Conservation (phyloP, 2,329 filamentous ascomycete genomes). For the Fusarium setosum region DNA sequence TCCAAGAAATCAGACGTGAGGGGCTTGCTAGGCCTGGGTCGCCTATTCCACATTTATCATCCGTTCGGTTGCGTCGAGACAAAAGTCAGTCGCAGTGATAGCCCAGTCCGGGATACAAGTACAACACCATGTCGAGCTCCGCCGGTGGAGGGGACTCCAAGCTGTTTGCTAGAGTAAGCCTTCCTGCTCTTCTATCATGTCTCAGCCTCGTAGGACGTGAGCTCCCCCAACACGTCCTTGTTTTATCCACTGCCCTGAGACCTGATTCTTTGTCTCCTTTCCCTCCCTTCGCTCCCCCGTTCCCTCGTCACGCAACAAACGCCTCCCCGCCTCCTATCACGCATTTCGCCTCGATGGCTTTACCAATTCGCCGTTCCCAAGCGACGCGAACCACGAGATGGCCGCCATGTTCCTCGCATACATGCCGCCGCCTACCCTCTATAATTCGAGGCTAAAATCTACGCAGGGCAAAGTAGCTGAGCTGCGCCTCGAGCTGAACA, state of each 20-base stretch:
- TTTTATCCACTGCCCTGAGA: conserved; percentile 9
- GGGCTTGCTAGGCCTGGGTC: conserved; percentile 35
- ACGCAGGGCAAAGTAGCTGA: conserved; percentile 98
- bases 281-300: not conserved
- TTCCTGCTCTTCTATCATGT: conserved; percentile 27
- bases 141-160: conserved; percentile 91
- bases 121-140: conserved; percentile 63
- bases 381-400: conserved; percentile 24
- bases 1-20: conserved; percentile 36
- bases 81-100: conserved; percentile 26
- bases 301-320: not conserved
- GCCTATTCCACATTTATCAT: conserved; percentile 39
- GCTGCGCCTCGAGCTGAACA: conserved; percentile 92
- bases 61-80: conserved; percentile 17
- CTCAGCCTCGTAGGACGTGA: conserved; percentile 31
- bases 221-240: conserved; percentile 12
- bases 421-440: conserved; percentile 56
- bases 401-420: conserved; percentile 66
- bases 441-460: conserved; percentile 64
- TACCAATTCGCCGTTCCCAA: conserved; percentile 5
- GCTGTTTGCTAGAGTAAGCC: conserved; percentile 93
- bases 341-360: conserved; percentile 20
- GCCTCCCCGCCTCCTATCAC: not conserved
- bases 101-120: conserved; percentile 40
- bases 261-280: conserved; percentile 9